phyloP scores from a whole-genome alignment of 2,329 filamentous ascomycete genomes.

The Ophiostoma angusticollis region DNA sequence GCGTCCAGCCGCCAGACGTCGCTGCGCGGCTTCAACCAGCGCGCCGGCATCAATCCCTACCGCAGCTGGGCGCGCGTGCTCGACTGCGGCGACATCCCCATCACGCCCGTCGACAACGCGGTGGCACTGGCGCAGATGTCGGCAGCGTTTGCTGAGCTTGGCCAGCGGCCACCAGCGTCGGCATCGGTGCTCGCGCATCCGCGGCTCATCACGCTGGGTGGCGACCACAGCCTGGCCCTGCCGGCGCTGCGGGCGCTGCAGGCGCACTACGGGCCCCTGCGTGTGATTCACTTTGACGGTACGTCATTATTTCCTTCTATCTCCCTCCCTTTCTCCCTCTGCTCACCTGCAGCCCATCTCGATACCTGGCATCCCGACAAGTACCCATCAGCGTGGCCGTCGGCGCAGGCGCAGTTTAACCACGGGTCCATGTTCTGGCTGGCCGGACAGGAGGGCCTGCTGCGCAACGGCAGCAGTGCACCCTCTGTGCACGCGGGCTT shows the following conservation, averaged over 20 bases:
- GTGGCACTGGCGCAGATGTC: conserved; percentile 76
- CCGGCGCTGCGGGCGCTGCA: conserved; percentile 56
- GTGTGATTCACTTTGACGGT: conserved; percentile 63
- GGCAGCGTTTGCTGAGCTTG: conserved; percentile 61
- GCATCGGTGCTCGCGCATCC: conserved; percentile 24
- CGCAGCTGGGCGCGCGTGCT: conserved; percentile 63
- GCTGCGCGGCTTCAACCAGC: conserved; percentile 70
- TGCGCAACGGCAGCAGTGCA: conserved; percentile 53
- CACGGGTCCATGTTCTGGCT: conserved; percentile 91
- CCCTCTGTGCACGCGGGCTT: conserved; percentile 74
- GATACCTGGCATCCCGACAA: conserved; percentile 77
- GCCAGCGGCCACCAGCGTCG: conserved; percentile 24
- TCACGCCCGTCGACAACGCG: conserved; percentile 76
- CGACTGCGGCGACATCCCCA: conserved; percentile 84
- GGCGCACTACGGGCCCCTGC: conserved; percentile 49
- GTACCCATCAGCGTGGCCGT: conserved; percentile 64
- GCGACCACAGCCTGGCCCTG: conserved; percentile 59
- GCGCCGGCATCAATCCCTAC: conserved; percentile 76
- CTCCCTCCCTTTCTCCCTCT: background rate
- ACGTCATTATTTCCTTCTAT: conserved; percentile 17
- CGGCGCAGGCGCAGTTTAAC: conserved; percentile 62
- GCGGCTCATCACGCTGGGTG: conserved; percentile 56
- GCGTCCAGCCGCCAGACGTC: conserved; percentile 70
- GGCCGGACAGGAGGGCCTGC: conserved; percentile 66
- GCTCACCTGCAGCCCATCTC: conserved; percentile 39